phyloP scores from a whole-genome alignment of 192 early-diverging fungal genomes.

The Umbelopsis sp. region DNA sequence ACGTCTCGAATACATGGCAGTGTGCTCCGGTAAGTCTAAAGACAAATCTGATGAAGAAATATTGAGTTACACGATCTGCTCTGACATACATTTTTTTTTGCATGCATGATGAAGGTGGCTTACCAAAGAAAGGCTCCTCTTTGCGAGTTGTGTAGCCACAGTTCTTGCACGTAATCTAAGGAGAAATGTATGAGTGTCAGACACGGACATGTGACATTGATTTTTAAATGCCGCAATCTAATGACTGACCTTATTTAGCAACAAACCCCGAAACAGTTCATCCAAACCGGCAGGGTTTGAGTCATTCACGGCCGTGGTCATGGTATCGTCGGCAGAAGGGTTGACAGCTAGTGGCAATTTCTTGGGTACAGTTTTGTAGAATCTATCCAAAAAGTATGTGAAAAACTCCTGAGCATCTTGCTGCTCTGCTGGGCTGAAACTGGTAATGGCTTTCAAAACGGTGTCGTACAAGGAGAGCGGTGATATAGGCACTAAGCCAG shows the following conservation, averaged over 20 bases:
- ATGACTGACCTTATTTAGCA: slow-evolving; percentile 20
- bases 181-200: not conserved
- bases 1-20: not conserved
- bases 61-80: not conserved
- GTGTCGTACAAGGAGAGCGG: slow-evolving; percentile 22
- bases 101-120: not conserved
- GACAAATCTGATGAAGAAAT: not conserved
- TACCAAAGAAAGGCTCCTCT: slow-evolving; percentile 16
- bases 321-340: not conserved
- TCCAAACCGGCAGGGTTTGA: slow-evolving; percentile 16
- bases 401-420: slow-evolving; percentile 96
- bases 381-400: slow-evolving; percentile 76
- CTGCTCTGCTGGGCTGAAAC: slow-evolving; percentile 61
- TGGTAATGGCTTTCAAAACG: slow-evolving; percentile 17
- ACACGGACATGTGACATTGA: not conserved
- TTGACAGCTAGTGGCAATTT: not conserved
- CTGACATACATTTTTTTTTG: not conserved
- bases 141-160: slow-evolving; percentile 18
- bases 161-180: slow-evolving; percentile 14
- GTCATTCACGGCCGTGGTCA: not conserved
- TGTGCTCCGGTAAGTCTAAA: slow-evolving; percentile 3
- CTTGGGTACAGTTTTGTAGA: slow-evolving; percentile 66
- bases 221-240: not conserved
- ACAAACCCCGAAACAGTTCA: slow-evolving; percentile 10
- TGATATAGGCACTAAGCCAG: slow-evolving; percentile 15